phyloP scores from a whole-genome alignment of 2,329 filamentous ascomycete genomes.

The Lecanicillium sp. region DNA sequence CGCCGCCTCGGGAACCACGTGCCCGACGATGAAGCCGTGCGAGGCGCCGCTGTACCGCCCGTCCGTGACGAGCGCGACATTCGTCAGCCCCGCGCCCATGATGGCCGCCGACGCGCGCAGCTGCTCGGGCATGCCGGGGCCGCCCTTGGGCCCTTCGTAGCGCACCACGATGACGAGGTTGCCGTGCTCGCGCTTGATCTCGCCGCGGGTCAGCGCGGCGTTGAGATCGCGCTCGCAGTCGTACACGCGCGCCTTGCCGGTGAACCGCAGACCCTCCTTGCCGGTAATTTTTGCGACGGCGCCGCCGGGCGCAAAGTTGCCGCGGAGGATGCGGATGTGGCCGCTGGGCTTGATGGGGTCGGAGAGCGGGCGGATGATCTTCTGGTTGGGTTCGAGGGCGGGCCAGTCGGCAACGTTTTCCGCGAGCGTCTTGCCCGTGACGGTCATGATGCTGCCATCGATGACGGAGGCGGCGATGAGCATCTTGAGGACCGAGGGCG shows the following conservation, averaged over 20 bases:
- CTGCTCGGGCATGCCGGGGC: conserved; percentile 94
- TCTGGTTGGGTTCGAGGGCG: conserved; percentile 69
- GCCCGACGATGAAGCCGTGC: conserved; percentile 90
- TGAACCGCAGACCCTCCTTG: conserved; percentile 77
- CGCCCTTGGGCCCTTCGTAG: conserved; percentile 90
- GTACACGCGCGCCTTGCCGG: conserved; percentile 72
- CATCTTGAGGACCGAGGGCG: conserved; percentile 79
- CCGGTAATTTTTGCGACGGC: conserved; percentile 89
- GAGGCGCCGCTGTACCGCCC: conserved; percentile 82
- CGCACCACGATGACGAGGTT: conserved; percentile 86
- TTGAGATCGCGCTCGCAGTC: conserved; percentile 78
- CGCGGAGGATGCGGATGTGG: conserved; percentile 74
- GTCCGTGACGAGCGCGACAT: conserved; percentile 88
- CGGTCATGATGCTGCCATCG: conserved; percentile 70
- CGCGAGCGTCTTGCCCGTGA: conserved; percentile 77
- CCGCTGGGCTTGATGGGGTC: conserved; percentile 68
- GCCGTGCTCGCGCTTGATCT: conserved; percentile 49
- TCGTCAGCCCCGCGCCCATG: conserved; percentile 83
- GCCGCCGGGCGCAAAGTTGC: conserved; percentile 76
- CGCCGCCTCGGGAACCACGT: conserved; percentile 86
- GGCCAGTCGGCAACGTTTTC: conserved; percentile 77
- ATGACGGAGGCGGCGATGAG: conserved; percentile 70
- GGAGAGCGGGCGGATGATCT: conserved; percentile 69
- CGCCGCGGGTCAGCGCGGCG: conserved; percentile 64
- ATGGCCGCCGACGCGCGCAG: conserved; percentile 82